Base-by-base conservation (phyloP, 352 stramenopile genomes). In the Globisporangium parvum region DNA sequence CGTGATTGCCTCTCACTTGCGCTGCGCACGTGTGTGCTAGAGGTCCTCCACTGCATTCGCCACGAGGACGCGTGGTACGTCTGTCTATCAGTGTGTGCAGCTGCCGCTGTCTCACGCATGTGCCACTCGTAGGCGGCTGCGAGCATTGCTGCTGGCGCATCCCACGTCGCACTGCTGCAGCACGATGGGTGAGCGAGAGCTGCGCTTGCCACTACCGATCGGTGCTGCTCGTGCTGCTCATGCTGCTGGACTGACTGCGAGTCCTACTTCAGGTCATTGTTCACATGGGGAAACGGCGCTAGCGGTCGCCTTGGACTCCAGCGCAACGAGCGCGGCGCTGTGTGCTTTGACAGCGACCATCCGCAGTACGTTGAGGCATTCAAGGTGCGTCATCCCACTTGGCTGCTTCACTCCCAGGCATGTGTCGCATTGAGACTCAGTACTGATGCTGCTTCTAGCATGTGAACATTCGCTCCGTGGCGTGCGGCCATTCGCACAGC, bases 201-300 rank as follows among this genome's bases (percentile, higher is more conserved):
- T 1, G 14, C 11, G 15, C 6, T 53, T 11, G 26, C 18, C 14
- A 17, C 12, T 18, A n/a, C n/a, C n/a, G n/a, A n/a, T n/a, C n/a
- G n/a, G n/a, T n/a, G n/a, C n/a, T 39, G 14, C 6, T 3, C 1
- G 23, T 23, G 24, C 10, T 20, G 24, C 2, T n/a, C n/a, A n/a
- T 37, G 3, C 2, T 8, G 6, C 21, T 12, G 15, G 10, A 17
- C 24, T 51, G 15, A 40, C 26, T 17, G 3, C 14, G 6, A 11
- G 9, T 37, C 9, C 31, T 12, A 37, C 31, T 39, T 1, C 42
- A 88, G 77, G 10, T 75, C 75, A 31, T 51, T 98, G n/a, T 98
- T 97, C 64, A 96, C 87, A 17, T 98, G 88, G 79, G 92, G 91
- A 17, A 74, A 93, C 20, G 87, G 89, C 21, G 60, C 73, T 8